Base-by-base conservation (phyloP, 108 stramenopile genomes). In the Nitzschia sp. region DNA sequence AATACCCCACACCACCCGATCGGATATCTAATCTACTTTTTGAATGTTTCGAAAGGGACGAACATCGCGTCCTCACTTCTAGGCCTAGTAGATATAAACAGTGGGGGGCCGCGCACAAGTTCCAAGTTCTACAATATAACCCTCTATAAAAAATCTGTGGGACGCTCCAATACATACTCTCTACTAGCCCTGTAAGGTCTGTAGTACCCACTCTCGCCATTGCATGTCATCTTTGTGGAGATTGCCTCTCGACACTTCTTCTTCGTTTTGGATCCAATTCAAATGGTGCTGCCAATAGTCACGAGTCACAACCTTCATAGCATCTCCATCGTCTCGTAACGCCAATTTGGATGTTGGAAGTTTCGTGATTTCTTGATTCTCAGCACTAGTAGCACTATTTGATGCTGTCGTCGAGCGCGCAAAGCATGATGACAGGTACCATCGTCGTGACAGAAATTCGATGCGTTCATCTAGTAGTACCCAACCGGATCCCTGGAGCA, bases 361-460 rank as follows among this genome's bases (percentile, higher is more conserved):
- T 23, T 38, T 33, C 19, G 9, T 46, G 19, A 41, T 31, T 48
- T 0, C 45, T 17, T 1, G 26, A 35, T 4, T 17, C 3, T 9
- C 28, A 36, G 16, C 31, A 19, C 27, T 8, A 46, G 3, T 21
- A 53, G 13, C 27, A n/a, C n/a, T n/a, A n/a, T n/a, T n/a, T n/a
- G n/a, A n/a, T n/a, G n/a, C n/a, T n/a, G n/a, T n/a, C n/a, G n/a
- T n/a, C 1, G 34, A 21, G 45, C 74, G 60, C 25, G 38, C 52
- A 60, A 91, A 91, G 27, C 33, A 57, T 11, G 83, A 62, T 23
- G 83, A 74, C 5, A 92, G 69, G 61, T 88, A 93, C 85, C 85
- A 93, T 19, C 89, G 47, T 11, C 56, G 45, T 2, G 80, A 75
- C 11, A 86, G 46, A 8, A 60, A 56, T 26, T 72, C 80, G 45